Conservation (phyloP, 345 rosid genomes). For the Euphorbia tirucalli region DNA sequence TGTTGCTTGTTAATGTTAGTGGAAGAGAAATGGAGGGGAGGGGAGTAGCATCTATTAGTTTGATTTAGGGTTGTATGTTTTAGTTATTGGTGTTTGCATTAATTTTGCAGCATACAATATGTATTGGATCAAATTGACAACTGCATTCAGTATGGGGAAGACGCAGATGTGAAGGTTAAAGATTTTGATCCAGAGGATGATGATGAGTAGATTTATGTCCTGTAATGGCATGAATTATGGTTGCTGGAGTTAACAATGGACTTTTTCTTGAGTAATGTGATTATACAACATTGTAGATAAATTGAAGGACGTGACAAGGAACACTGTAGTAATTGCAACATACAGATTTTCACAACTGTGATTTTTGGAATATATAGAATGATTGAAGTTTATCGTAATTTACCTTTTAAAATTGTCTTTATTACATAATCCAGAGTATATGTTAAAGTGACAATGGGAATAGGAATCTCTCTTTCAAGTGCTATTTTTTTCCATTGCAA, state of each 20-base stretch:
- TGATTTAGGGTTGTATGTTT: background rate
- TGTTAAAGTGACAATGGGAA: too few relatives aligned
- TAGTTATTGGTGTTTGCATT: constrained; percentile 5
- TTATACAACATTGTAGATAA: constrained; percentile 3
- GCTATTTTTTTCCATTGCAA: too few relatives aligned
- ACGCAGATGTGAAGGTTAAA: constrained; percentile 80
- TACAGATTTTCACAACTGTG: background rate
- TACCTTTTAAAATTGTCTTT: too few relatives aligned
- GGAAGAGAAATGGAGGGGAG: too few relatives aligned
- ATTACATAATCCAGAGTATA: too few relatives aligned
- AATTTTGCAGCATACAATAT: constrained; percentile 55
- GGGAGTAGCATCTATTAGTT: background rate
- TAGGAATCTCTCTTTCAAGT: too few relatives aligned
- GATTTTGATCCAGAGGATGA: constrained; percentile 72
- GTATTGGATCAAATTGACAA: constrained; percentile 74
- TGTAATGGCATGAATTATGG: background rate
- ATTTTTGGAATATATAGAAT: too few relatives aligned
- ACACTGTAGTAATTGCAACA: background rate
- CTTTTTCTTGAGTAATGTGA: background rate
- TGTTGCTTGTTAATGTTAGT: background rate
- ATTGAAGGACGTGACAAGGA: background rate
- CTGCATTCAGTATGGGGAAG: constrained; percentile 90
- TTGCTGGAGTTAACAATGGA: background rate
- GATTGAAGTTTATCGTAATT: background rate
- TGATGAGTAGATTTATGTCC: constrained; percentile 31